A percentile compares a stretch with the other conserved stretches of the same genome.
These are phyloP conservation scores for Nepenthes gracilis DNA, from an alignment of 148 eudicot genomes.

Conservation along the genomic window DNA sequence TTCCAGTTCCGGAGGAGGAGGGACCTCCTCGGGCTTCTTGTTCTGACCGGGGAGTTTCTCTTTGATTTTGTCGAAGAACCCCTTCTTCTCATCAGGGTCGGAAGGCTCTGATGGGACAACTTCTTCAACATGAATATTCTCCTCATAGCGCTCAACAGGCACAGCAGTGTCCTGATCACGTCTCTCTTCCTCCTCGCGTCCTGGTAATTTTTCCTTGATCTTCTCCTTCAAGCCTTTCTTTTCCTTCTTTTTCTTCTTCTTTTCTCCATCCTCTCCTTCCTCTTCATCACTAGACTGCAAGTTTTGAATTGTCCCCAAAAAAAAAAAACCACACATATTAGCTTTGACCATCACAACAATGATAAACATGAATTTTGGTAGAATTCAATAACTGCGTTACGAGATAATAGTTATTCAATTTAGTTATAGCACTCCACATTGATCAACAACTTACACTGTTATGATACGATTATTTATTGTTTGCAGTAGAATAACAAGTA, in stretches of 20 bases:
- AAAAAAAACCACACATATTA: not conserved
- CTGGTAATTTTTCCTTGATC: slow-evolving; percentile 16
- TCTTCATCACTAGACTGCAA: slow-evolving; percentile 54
- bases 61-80: slow-evolving; percentile 43
- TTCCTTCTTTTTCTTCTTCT: slow-evolving; percentile 22
- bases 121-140: slow-evolving; percentile 19
- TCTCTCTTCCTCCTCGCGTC: slow-evolving; percentile 13
- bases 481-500: too few relatives aligned
- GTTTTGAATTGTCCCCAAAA: not conserved
- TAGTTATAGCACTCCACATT: not conserved
- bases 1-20: slow-evolving; percentile 5
- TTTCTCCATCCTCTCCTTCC: slow-evolving; percentile 22
- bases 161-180: slow-evolving; percentile 16
- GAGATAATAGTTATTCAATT: not conserved
- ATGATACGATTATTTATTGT: too few relatives aligned
- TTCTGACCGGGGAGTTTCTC: slow-evolving; percentile 44
- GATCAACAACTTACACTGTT: not conserved
- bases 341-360: not conserved
- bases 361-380: too few relatives aligned
- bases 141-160: slow-evolving; percentile 14
- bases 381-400: too few relatives aligned
- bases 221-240: slow-evolving; percentile 22
- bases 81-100: slow-evolving; percentile 27
- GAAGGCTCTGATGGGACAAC: slow-evolving; percentile 13
- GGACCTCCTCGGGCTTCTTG: slow-evolving; percentile 17